Base-by-base conservation (phyloP, 768 basidiomycete species). In the Porpolomopsis calyptriformis region DNA sequence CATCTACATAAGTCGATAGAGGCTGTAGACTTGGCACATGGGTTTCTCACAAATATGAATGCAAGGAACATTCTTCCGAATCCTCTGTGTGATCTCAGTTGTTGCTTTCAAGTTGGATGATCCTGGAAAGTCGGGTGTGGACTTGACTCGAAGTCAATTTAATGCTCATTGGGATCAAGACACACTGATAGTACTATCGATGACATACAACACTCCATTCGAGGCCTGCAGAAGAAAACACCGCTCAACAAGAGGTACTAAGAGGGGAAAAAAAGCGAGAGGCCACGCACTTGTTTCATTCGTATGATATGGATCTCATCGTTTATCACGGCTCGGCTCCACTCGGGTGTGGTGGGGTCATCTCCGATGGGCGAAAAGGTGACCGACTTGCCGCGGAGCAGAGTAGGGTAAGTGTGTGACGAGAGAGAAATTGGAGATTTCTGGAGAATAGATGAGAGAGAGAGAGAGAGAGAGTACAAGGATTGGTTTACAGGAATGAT, bases 401-500 rank as follows among this genome's bases (percentile, higher is more conserved):
- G 66, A 1, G 86, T 89, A 6, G 63, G 54, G 46, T 82, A 78
- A 2, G 70, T 63, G 18, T 60, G 55, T 1, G 66, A 60, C 3
- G 71, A 64, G 7, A 81, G 63, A 3, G 63, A 56, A 25, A 80
- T 68, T 2, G 69, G 75, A 11, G 64, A 73, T 58, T 73, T 56
- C 76, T 77, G 49, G 4, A 41, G 42, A 8, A 7, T 14, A 25
- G 16, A 22, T 2, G 27, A 25, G n/a, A 44, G 22, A 22, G 34
- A 26, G 27, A 26, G 16, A 25, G 25, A 23, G 18, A 42, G 18
- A 42, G 27, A 34, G 10, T 22, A 44, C 29, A 3, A 14, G 27
- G 29, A 19, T 16, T 9, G 24, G 52, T 64, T 19, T 58, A 91
- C 90, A 4, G 88, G 84, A 44, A 94, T 74, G 49, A 93, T 78